phyloP scores from a whole-genome alignment of 805 yeast species.

The Jamesozyma piceae region DNA sequence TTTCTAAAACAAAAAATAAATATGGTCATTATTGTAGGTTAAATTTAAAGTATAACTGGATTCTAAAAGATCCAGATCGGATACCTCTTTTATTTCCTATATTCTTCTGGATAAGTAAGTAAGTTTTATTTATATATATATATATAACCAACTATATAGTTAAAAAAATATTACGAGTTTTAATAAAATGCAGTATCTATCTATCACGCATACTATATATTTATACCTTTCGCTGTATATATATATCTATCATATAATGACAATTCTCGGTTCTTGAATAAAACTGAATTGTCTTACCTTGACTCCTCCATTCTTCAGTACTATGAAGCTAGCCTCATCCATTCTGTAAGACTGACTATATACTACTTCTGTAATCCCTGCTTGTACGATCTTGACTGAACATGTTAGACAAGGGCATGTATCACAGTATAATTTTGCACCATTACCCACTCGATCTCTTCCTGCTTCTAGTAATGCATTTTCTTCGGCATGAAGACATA shows the following conservation, averaged over 20 bases:
- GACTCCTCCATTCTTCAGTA: conserved; percentile 68
- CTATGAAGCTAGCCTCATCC: conserved; percentile 70
- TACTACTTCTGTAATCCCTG: conserved; percentile 85
- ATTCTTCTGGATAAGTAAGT: background rate
- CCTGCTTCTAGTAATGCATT: conserved; percentile 94
- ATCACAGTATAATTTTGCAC: conserved; percentile 75
- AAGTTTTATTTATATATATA: background rate
- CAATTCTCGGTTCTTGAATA: conserved; percentile 21
- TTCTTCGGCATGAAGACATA: conserved; percentile 95
- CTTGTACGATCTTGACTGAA: conserved; percentile 87
- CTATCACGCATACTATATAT: too few species aligned
- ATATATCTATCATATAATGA: conserved; percentile 9
- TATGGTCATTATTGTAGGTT: background rate
- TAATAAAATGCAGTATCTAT: too few species aligned
- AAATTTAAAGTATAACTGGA: too few species aligned
- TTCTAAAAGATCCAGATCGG: background rate
- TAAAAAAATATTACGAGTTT: too few species aligned
- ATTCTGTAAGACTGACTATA: conserved; percentile 87
- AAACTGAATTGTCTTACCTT: conserved; percentile 49
- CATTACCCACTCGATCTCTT: conserved; percentile 61
- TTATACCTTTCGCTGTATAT: background rate
- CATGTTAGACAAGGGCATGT: conserved; percentile 97
- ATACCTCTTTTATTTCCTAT: background rate
- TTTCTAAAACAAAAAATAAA: background rate
- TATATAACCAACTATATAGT: background rate